A percentile compares a stretch with the other conserved stretches of the same genome.
These are phyloP conservation scores for Sanghuangporus baumii DNA, from an alignment of 1,284 basidiomycete genomes.

Conservation along the genomic window DNA sequence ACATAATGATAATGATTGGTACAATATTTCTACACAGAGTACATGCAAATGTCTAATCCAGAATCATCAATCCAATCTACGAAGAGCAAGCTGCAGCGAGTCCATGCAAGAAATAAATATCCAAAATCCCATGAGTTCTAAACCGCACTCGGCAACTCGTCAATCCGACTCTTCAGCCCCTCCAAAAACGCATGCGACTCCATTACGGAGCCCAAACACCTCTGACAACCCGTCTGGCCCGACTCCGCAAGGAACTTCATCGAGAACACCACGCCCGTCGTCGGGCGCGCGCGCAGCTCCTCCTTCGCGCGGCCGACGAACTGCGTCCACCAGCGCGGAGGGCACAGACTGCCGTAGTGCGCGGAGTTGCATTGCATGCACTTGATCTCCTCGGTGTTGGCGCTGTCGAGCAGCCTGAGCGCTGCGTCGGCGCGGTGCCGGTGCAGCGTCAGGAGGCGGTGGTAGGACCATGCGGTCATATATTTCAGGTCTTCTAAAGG, in stretches of 20 bases:
- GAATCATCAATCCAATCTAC: too few relatives aligned
- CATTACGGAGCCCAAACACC: slow-evolving; percentile 58
- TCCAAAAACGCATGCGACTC: slow-evolving; percentile 52
- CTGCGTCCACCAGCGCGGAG: slow-evolving; percentile 64
- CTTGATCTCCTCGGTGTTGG: slow-evolving; percentile 41
- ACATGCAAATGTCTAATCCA: too few relatives aligned
- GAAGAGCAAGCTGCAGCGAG: too few relatives aligned
- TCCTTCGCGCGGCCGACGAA: slow-evolving; percentile 49
- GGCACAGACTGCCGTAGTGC: slow-evolving; percentile 38
- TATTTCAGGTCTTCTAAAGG: slow-evolving; percentile 58
- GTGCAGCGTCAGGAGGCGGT: slow-evolving; percentile 57
- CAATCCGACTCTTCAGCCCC: slow-evolving; percentile 49
- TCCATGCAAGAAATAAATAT: not conserved
- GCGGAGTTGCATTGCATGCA: slow-evolving; percentile 63
- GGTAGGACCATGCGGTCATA: slow-evolving; percentile 60
- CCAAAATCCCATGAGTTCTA: slow-evolving; percentile 27
- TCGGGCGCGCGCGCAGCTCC: slow-evolving; percentile 51
- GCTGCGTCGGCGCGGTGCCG: slow-evolving; percentile 45
- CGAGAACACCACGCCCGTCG: slow-evolving; percentile 53
- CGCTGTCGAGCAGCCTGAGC: slow-evolving; percentile 36
- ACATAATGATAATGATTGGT: too few relatives aligned
- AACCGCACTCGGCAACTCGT: slow-evolving; percentile 53
- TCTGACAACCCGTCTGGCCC: slow-evolving; percentile 45
- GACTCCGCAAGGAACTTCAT: slow-evolving; percentile 52
- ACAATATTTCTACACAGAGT: too few relatives aligned